Percentiles rank a stretch among this genome's conserved stretches.
Conservation (phyloP, 1,139 yeast genomes). For the Arxiozyma telluris region DNA sequence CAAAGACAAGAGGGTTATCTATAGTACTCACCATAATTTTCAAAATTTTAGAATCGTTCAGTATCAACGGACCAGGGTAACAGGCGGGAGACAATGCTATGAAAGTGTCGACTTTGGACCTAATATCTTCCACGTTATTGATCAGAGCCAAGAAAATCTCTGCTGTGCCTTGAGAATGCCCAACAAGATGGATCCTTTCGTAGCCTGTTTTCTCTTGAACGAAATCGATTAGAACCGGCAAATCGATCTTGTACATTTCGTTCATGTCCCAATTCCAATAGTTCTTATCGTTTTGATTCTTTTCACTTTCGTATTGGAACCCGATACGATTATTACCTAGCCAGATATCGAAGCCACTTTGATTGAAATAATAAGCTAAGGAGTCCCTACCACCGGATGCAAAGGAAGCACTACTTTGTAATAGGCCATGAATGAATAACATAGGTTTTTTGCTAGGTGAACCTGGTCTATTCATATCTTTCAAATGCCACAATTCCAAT, state of each 20-base stretch:
- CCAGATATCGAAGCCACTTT: constrained; percentile 81
- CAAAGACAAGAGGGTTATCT: constrained; percentile 44
- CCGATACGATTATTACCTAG: constrained; percentile 88
- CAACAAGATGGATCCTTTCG: constrained; percentile 51
- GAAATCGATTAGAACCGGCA: constrained; percentile 61
- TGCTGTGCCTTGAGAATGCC: constrained; percentile 92
- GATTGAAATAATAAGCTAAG: constrained; percentile 53
- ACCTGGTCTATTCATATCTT: constrained; percentile 35
- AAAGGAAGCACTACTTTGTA: constrained; percentile 81
- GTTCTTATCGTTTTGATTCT: constrained; percentile 43
- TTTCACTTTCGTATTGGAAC: constrained; percentile 37
- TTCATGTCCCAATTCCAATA: constrained; percentile 82
- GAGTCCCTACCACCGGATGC: constrained; percentile 71
- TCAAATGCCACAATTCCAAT: constrained; percentile 53
- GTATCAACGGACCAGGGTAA: constrained; percentile 66
- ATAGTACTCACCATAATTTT: constrained; percentile 31
- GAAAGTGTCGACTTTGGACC: constrained; percentile 53
- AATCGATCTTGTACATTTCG: constrained; percentile 70
- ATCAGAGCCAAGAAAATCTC: constrained; percentile 59
- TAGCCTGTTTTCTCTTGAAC: constrained; percentile 38
- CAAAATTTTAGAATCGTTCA: constrained; percentile 45
- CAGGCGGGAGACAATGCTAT: constrained; percentile 85
- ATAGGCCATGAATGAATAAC: constrained; percentile 71
- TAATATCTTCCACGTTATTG: constrained; percentile 38
- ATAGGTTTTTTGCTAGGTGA: constrained; percentile 42